phyloP scores from a whole-genome alignment of 2,329 filamentous ascomycete genomes.

The Keithomyces neogunnii region DNA sequence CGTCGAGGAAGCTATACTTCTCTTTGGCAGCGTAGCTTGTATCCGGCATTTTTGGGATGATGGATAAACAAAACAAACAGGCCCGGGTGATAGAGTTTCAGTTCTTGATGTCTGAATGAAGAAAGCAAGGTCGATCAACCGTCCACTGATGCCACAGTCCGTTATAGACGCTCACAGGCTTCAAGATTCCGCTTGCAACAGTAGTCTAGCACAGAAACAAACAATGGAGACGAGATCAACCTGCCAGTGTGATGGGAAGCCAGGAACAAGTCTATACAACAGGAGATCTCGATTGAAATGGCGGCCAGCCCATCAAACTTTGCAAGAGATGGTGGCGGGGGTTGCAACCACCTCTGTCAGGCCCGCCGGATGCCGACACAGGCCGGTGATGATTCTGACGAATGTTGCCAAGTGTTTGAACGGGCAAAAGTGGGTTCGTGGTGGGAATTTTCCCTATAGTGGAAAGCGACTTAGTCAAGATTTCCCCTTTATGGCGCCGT shows the following conservation, averaged over 20 bases:
- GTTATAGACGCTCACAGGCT: neutral
- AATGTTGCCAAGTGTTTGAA: constrained; percentile 3
- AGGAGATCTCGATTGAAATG: neutral
- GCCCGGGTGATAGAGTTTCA: no score
- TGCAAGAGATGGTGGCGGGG: constrained; percentile 2
- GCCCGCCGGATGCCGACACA: constrained; percentile 11
- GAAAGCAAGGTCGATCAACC: no score
- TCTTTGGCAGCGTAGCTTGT: constrained; percentile 5
- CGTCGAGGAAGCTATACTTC: constrained; percentile 39
- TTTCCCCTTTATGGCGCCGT: neutral
- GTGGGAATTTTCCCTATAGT: constrained; percentile 1
- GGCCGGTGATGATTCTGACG: constrained; percentile 6
- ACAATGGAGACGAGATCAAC: neutral
- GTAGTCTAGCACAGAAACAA: neutral
- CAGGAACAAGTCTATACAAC: neutral
- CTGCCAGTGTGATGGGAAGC: neutral
- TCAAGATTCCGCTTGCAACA: neutral
- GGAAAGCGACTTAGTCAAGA: constrained; percentile 6
- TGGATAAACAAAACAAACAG: no score
- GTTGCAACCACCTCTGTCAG: constrained; percentile 1
- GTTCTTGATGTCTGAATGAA: neutral
- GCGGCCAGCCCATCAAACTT: neutral
- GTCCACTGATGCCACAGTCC: no score
- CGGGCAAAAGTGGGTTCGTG: constrained; percentile 7
- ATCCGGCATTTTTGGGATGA: constrained; percentile 9